Evolutionary conservation across 495 filamentous ascomycete species (phyloP), one percentile per base, ranked within the genome.

Genomic region (Copromyces sp.): DNA sequence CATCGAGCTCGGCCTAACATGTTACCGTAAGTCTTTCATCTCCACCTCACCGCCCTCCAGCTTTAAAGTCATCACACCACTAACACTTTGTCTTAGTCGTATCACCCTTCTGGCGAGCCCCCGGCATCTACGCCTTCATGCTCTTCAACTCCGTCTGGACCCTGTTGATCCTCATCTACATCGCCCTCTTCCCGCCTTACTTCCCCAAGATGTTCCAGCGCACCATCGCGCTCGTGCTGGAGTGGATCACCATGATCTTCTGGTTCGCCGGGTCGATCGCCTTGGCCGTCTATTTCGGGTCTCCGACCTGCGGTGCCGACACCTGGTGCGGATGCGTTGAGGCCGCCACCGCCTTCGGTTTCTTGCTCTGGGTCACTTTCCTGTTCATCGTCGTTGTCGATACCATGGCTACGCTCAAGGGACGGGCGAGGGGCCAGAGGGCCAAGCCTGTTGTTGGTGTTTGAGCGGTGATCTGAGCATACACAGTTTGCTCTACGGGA

Each of bases 231-330:
- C 84, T 92, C 9, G 89, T 76, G n/a, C 82, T 91, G 39, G 91
- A 94, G 74, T 81, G 82, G 61, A 68, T 95, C 14, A 94, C 93
- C n/a, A 90, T 89, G 84, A 85, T 94, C 44, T 94, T 95, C 84
- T 96, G 94, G 94, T 94, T 97, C 78, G 89, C 90, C 0, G 93
- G 92, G 37, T 91, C 91, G 73, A 89, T 96, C 78, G 92, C 92
- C 0, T 77, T 93, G 2, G 92, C 89, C 3, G 89, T 88, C 4
- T 83, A 85, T 72, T 79, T 92, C 61, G 86, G 84, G 20, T 78
- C 85, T 2, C 82, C 83, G 9, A 70, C 77, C 11, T 81, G 83
- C 73, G 70, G 71, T 9, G 76, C 73, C 45, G 68, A 75, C 68
- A 61, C 68, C 0, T 80, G 69, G n/a, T 86, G 84, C 78, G 80